Evolutionary conservation across 805 yeast genomes (phyloP).

Genomic region (Wickerhamiella bombiphila): DNA sequence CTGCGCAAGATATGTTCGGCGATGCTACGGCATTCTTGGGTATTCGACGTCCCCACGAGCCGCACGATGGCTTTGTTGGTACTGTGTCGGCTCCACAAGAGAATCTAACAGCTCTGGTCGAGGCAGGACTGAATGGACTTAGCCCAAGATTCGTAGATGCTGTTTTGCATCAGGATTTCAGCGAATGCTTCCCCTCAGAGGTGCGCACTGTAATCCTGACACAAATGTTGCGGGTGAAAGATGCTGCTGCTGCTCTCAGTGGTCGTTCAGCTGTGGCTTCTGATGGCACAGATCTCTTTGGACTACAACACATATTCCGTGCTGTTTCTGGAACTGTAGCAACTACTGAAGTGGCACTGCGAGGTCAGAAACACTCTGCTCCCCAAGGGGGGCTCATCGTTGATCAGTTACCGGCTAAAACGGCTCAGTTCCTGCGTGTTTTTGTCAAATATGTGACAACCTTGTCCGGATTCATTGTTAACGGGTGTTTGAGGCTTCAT

Average conservation of each 20-base stretch:
- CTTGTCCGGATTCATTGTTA: conserved; percentile 10
- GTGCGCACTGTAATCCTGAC: conserved; percentile 10
- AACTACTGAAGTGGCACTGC: conserved; percentile 14
- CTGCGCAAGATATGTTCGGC: conserved; percentile 1
- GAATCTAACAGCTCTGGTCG: conserved; percentile 1
- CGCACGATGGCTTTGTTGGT: too few relatives aligned
- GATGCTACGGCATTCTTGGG: conserved; percentile 5
- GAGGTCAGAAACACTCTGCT: conserved; percentile 13
- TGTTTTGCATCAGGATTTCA: conserved; percentile 6
- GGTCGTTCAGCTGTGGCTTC: not conserved
- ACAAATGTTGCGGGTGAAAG: conserved; percentile 11
- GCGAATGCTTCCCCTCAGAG: conserved; percentile 6
- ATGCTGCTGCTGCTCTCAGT: not conserved
- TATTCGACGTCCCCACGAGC: not conserved
- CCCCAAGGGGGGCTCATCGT: conserved; percentile 32
- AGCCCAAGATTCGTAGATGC: conserved; percentile 6
- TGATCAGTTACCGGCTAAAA: conserved; percentile 27
- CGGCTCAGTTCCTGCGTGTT: conserved; percentile 14
- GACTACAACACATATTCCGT: conserved; percentile 7
- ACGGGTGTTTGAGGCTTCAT: conserved; percentile 2
- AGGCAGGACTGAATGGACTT: conserved; percentile 3
- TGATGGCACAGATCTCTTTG: conserved; percentile 4
- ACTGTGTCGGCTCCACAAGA: not conserved
- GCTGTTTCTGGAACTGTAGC: conserved; percentile 7
- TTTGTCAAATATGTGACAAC: conserved; percentile 13